Conservation (phyloP, 306 rosid genomes). For the Inga leiocalycina region DNA sequence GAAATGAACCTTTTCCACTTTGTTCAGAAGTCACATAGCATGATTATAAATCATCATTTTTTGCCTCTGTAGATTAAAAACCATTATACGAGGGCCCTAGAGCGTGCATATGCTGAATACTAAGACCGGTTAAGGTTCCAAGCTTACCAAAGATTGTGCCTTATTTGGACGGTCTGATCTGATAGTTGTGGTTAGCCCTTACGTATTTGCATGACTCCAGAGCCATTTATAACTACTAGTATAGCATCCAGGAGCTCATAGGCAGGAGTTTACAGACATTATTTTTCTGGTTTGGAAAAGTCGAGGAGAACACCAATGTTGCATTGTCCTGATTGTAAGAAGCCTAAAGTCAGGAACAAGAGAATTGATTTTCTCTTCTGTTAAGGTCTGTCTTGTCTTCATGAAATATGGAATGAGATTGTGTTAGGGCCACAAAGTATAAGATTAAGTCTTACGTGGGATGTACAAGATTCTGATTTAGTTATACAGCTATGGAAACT, state of each 20-base stretch:
- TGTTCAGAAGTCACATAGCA: constrained; percentile 7
- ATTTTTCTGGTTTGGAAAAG: neutral
- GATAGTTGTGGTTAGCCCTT: neutral
- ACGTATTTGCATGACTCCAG: neutral
- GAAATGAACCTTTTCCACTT: constrained; percentile 2
- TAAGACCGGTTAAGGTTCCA: neutral
- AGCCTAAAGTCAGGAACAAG: neutral
- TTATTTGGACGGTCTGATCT: neutral
- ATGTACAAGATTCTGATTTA: neutral
- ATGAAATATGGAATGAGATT: neutral
- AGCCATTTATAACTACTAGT: neutral
- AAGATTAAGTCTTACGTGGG: neutral
- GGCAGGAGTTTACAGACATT: neutral
- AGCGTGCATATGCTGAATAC: neutral
- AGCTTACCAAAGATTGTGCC: neutral
- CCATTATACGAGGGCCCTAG: neutral
- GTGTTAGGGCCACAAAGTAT: neutral
- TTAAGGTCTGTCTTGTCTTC: neutral
- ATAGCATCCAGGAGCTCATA: neutral
- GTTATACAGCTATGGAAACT: neutral
- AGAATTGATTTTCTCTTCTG: neutral
- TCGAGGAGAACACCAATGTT: neutral
- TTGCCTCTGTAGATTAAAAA: constrained; percentile 22
- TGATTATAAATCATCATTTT: constrained; percentile 16
- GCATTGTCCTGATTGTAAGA: neutral